Conservation (phyloP, 164 flowering plant species). For the Santalum album region DNA sequence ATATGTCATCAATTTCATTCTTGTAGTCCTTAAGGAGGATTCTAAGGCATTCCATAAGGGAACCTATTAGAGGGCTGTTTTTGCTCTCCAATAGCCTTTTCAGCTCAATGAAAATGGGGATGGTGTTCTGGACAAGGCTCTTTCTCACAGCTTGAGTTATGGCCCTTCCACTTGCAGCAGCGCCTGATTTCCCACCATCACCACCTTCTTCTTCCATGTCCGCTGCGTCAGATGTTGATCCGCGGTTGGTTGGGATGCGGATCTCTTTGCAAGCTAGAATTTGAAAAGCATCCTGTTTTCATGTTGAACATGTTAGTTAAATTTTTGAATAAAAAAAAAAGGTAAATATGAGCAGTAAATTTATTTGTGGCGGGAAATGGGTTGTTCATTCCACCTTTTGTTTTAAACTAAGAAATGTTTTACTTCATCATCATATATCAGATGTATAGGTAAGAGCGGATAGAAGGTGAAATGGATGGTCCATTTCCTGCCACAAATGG, state of each 20-base stretch:
- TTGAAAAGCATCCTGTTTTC: constrained; percentile 74
- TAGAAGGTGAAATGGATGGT: too few species aligned
- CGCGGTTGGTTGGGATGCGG: constrained; percentile 51
- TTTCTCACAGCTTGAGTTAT: constrained; percentile 80
- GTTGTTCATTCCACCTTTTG: too few species aligned
- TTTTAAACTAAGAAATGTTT: too few species aligned
- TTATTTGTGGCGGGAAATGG: too few species aligned
- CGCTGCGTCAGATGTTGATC: constrained; percentile 43
- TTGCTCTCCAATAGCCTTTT: constrained; percentile 75
- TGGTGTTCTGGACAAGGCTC: constrained; percentile 76
- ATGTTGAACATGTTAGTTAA: too few species aligned
- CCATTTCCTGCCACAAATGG: too few species aligned
- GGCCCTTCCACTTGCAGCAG: constrained; percentile 56
- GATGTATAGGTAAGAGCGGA: too few species aligned
- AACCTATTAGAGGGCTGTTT: constrained; percentile 85
- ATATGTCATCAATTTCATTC: constrained; percentile 84
- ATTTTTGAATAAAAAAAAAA: too few species aligned
- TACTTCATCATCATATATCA: too few species aligned
- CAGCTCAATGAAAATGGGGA: constrained; percentile 91
- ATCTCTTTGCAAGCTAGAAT: constrained; percentile 88
- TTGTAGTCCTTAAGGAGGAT: constrained; percentile 86
- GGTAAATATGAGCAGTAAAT: too few species aligned
- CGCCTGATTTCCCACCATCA: constrained; percentile 25
- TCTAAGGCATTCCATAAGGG: constrained; percentile 95
- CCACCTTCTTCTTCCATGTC: constrained; percentile 65